Percentiles rank a stretch among this genome's conserved stretches.
Conservation (phyloP, 2,329 filamentous ascomycete species). For the Thermothelomyces thermophilus region DNA sequence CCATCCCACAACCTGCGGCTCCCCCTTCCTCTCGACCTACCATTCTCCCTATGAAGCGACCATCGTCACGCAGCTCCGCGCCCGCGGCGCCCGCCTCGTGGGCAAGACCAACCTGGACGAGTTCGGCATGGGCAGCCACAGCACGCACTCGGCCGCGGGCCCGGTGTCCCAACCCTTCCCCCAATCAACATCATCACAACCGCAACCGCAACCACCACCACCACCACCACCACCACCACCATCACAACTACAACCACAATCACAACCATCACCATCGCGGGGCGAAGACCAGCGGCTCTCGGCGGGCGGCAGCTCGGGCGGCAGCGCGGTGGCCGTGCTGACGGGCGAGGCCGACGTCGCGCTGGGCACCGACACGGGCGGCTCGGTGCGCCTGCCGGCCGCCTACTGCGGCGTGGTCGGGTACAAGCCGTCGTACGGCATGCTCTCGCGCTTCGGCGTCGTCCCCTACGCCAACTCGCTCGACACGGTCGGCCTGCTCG, state of each 20-base stretch:
- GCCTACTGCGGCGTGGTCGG: constrained; percentile 79
- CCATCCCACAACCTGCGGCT: constrained; percentile 77
- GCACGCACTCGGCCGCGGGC: constrained; percentile 26
- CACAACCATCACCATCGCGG: constrained; percentile 24
- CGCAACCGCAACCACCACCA: constrained; percentile 9
- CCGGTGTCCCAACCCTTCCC: constrained; percentile 23
- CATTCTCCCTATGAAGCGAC: constrained; percentile 75
- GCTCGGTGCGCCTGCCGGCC: constrained; percentile 79
- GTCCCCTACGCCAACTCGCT: constrained; percentile 89
- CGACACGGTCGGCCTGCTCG: constrained; percentile 79
- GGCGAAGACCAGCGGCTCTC: too few species aligned
- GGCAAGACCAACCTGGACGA: constrained; percentile 90
- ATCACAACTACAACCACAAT: too few species aligned
- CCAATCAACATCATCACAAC: background rate
- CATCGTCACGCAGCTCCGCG: constrained; percentile 61
- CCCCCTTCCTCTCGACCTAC: constrained; percentile 64
- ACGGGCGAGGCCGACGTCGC: constrained; percentile 54
- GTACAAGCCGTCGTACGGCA: constrained; percentile 87
- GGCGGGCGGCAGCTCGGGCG: constrained; percentile 85
- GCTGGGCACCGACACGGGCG: constrained; percentile 89
- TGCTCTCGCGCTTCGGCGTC: constrained; percentile 78
- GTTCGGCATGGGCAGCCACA: constrained; percentile 36
- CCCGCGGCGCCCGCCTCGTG: constrained; percentile 55
- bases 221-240: background rate
- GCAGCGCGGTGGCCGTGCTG: constrained; percentile 80